Evolutionary conservation across 176 grass and related monocot genomes (phyloP).

Genomic region (Eremochloa ophiuroides): DNA sequence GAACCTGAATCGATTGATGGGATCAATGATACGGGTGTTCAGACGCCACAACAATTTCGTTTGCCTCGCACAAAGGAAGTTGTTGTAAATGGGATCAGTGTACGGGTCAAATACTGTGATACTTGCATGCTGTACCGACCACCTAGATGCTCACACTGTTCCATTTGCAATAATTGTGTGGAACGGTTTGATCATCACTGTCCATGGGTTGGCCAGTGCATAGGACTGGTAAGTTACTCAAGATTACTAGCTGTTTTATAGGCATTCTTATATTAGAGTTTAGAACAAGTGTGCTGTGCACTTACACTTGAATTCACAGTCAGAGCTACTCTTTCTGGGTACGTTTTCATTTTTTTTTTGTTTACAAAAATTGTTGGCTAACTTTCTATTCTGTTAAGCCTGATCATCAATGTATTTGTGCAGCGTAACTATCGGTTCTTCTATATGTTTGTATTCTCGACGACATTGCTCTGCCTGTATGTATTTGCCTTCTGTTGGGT

Average conservation of each 20-base stretch:
- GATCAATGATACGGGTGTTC: constrained; percentile 32
- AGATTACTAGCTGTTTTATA: constrained; percentile 1
- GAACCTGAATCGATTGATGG: constrained; percentile 62
- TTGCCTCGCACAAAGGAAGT: constrained; percentile 77
- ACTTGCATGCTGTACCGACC: constrained; percentile 92
- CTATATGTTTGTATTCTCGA: constrained; percentile 98
- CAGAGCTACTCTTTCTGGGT: not conserved
- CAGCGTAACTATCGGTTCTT: constrained; percentile 98
- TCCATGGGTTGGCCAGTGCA: constrained; percentile 95
- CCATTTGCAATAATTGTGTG: constrained; percentile 94
- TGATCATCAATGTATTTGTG: constrained; percentile 33
- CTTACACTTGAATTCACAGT: not conserved
- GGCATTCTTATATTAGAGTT: not conserved
- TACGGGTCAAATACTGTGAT: constrained; percentile 87
- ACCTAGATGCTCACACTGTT: constrained; percentile 88
- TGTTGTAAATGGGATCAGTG: constrained; percentile 68
- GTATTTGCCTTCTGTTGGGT: constrained; percentile 92
- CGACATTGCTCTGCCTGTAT: constrained; percentile 79
- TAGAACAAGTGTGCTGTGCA: not conserved
- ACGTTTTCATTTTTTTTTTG: not conserved
- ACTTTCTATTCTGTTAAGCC: not conserved
- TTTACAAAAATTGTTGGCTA: not conserved
- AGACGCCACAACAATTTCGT: constrained; percentile 71
- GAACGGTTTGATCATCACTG: constrained; percentile 97
- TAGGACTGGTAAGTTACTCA: constrained; percentile 63